A percentile compares a stretch with the other conserved stretches of the same genome.
These are phyloP conservation scores for Kodamaea sagamina DNA, from an alignment of 805 yeast species.

Conservation along the genomic window DNA sequence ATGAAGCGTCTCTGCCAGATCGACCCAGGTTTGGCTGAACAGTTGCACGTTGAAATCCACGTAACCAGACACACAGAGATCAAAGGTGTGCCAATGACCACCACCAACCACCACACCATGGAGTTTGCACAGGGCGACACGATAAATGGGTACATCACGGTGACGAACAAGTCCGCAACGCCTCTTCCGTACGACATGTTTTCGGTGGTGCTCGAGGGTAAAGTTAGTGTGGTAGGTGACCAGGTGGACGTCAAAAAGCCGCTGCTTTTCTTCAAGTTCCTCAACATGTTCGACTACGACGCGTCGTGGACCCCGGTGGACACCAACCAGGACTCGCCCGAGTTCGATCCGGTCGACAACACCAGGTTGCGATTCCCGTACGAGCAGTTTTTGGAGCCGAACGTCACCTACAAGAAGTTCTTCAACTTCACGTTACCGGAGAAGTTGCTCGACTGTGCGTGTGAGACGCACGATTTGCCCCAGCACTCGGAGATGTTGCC, in stretches of 20 bases:
- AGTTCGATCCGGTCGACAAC: conserved; percentile 25
- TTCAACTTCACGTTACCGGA: conserved; percentile 30
- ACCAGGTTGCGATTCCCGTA: conserved; percentile 19
- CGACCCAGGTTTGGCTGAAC: conserved; percentile 19
- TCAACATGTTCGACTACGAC: conserved; percentile 33
- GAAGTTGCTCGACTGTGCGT: conserved; percentile 31
- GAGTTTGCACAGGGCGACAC: conserved; percentile 32
- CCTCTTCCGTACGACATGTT: conserved; percentile 31
- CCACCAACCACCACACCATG: conserved; percentile 19
- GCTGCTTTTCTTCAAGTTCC: conserved; percentile 28
- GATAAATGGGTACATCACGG: conserved; percentile 26
- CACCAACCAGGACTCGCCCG: conserved; percentile 15
- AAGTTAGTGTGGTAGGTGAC: conserved; percentile 24
- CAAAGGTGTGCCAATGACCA: conserved; percentile 19
- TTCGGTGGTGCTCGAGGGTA: conserved; percentile 32
- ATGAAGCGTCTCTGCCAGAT: conserved; percentile 23
- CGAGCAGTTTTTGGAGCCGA: conserved; percentile 23
- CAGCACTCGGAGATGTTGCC: conserved; percentile 28
- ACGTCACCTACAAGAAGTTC: conserved; percentile 28
- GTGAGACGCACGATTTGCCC: conserved; percentile 28
- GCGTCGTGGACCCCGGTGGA: conserved; percentile 34
- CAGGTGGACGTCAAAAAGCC: conserved; percentile 22
- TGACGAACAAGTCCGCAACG: conserved; percentile 19
- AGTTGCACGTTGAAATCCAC: conserved; percentile 21
- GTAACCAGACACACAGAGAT: conserved; percentile 21